These are phyloP conservation scores for Dictyostelium intermedium DNA, from an alignment of 78 protist species.

Conservation along the genomic window DNA sequence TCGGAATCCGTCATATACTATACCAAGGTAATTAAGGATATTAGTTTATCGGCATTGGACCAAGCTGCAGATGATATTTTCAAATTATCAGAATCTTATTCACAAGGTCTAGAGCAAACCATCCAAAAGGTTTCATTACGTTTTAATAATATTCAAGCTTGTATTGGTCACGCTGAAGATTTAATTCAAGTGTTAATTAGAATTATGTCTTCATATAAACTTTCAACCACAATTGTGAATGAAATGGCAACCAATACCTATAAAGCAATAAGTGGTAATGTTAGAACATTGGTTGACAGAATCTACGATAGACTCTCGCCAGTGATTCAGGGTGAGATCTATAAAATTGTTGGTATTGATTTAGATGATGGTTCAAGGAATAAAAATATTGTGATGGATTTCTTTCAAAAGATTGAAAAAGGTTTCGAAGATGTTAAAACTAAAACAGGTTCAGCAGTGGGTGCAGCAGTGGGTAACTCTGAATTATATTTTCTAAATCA, in stretches of 20 bases:
- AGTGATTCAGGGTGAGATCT: conserved; percentile 64
- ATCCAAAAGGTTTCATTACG: conserved; percentile 54
- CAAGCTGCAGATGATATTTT: conserved; percentile 67
- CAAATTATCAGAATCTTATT: conserved; percentile 25
- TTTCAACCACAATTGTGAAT: conserved; percentile 42
- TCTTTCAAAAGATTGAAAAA: conserved; percentile 54
- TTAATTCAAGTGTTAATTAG: conserved; percentile 30
- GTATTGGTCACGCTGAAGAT: conserved; percentile 67
- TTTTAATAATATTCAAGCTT: conserved; percentile 70
- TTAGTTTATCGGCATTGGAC: conserved; percentile 28
- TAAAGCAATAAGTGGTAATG: conserved; percentile 33
- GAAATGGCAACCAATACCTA: conserved; percentile 36
- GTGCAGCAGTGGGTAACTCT: neutral
- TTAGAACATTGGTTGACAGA: conserved; percentile 43
- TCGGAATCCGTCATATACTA: conserved; percentile 61
- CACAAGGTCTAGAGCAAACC: neutral
- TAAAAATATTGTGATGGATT: conserved; percentile 29
- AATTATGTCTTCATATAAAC: conserved; percentile 14
- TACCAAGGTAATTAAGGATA: conserved; percentile 43
- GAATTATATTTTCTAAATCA: neutral
- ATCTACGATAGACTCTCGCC: conserved; percentile 57
- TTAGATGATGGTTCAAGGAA: neutral
- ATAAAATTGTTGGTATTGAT: conserved; percentile 30
- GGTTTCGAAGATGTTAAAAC: conserved; percentile 10
- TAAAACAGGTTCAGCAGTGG: neutral